Percentiles rank a stretch among this genome's conserved stretches.
Evolutionary conservation across 1,139 yeast species (phyloP).

Genomic region (Torulaspora pretoriensis): DNA sequence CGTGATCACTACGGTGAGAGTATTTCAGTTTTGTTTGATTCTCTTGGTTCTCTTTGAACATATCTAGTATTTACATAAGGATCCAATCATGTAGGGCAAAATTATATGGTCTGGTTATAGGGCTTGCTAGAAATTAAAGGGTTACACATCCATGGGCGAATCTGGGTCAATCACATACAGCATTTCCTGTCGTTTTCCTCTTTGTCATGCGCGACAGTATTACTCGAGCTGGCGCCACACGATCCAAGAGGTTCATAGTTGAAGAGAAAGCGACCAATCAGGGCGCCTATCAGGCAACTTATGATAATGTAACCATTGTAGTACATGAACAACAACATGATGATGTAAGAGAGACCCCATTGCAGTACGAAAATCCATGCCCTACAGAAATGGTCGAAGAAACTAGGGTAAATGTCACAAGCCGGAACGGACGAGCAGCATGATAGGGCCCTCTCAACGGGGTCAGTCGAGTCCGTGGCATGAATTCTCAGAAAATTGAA

Average conservation of each 20-base stretch:
- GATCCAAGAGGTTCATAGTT: constrained; percentile 42
- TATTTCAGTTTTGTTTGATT: constrained; percentile 85
- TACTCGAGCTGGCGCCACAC: constrained; percentile 28
- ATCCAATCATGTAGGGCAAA: neutral
- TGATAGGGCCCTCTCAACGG: constrained; percentile 9
- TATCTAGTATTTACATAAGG: constrained; percentile 1
- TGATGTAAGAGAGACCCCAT: constrained; percentile 59
- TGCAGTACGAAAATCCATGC: constrained; percentile 50
- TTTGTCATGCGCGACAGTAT: constrained; percentile 23
- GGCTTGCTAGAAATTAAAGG: no score
- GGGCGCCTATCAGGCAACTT: constrained; percentile 58
- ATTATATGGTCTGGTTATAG: no score
- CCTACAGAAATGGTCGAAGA: constrained; percentile 49
- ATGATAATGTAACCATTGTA: constrained; percentile 66
- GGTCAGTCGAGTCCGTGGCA: neutral
- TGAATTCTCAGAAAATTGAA: constrained; percentile 11
- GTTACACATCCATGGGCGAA: no score
- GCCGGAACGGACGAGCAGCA: constrained; percentile 14
- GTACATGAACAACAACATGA: constrained; percentile 71
- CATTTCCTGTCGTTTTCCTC: constrained; percentile 32
- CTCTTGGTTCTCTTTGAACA: constrained; percentile 55
- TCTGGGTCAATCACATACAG: constrained; percentile 22
- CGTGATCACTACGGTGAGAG: constrained; percentile 98
- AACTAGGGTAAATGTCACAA: constrained; percentile 38
- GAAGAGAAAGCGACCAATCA: constrained; percentile 53